phyloP scores from a whole-genome alignment of 345 rosid species.

The Rhodamnia rubescens region DNA sequence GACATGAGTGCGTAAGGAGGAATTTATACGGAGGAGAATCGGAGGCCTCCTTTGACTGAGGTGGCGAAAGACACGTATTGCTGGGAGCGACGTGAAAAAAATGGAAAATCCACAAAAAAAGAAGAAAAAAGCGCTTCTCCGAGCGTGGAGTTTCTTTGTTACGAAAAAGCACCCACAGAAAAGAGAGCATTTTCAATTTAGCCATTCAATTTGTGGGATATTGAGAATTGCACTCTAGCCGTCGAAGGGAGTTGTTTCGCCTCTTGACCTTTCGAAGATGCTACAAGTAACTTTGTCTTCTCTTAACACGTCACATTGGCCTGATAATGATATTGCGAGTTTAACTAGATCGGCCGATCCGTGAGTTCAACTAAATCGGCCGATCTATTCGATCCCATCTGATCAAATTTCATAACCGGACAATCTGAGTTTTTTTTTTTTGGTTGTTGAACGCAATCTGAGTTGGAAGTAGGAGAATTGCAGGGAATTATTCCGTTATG shows the following conservation, averaged over 20 bases:
- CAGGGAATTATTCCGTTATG: not conserved
- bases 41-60: not conserved
- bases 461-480: not conserved
- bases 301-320: no score
- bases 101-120: no score
- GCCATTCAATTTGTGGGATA: not conserved
- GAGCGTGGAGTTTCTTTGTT: not conserved
- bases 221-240: not conserved
- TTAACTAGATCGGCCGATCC: no score
- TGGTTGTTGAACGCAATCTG: not conserved
- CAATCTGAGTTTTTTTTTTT: not conserved
- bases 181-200: not conserved
- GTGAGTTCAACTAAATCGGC: no score
- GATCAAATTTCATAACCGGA: not conserved
- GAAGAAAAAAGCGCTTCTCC: not conserved
- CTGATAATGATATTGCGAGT: no score
- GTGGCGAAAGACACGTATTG: not conserved
- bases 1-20: not conserved
- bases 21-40: not conserved
- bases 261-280: not conserved
- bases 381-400: accelerated
- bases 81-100: not conserved
- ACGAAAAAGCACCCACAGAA: not conserved
- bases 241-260: not conserved
- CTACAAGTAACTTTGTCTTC: not conserved